Evolutionary conservation across 2,329 filamentous ascomycete genomes (phyloP).

Genomic region (Colletotrichum gigasporum): DNA sequence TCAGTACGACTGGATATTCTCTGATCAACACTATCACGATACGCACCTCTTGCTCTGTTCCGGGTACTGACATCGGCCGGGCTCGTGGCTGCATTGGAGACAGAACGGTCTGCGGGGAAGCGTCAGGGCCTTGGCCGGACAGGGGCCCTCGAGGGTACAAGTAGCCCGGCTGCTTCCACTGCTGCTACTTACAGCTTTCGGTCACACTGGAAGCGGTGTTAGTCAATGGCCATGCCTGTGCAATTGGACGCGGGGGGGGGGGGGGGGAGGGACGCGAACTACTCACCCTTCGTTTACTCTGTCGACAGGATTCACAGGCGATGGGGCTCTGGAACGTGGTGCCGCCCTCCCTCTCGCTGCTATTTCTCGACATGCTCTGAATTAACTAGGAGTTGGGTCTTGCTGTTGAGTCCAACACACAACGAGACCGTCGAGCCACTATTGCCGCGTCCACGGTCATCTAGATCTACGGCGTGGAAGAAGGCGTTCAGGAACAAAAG

Average conservation of each 20-base stretch:
- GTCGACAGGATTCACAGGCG: constrained; percentile 44
- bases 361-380: constrained; percentile 22
- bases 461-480: constrained; percentile 9
- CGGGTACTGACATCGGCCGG: constrained; percentile 42
- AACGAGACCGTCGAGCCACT: not conserved
- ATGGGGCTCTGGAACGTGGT: constrained; percentile 38
- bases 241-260: too few relatives aligned
- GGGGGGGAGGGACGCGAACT: too few relatives aligned
- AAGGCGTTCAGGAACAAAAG: constrained; percentile 16
- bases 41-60: constrained; percentile 44
- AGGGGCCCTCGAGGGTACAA: not conserved
- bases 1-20: too few relatives aligned
- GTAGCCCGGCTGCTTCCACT: not conserved
- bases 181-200: constrained; percentile 23
- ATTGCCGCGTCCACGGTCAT: not conserved
- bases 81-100: constrained; percentile 41
- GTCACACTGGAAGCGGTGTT: constrained; percentile 19
- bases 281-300: constrained; percentile 43
- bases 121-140: constrained; percentile 15
- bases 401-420: too few relatives aligned
- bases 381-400: too few relatives aligned
- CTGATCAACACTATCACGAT: not conserved
- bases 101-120: constrained; percentile 38
- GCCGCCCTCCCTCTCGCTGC: not conserved
- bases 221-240: not conserved